Evolutionary conservation across 2,329 filamentous ascomycete genomes (phyloP).

Genomic region (Colletotrichum sp.): DNA sequence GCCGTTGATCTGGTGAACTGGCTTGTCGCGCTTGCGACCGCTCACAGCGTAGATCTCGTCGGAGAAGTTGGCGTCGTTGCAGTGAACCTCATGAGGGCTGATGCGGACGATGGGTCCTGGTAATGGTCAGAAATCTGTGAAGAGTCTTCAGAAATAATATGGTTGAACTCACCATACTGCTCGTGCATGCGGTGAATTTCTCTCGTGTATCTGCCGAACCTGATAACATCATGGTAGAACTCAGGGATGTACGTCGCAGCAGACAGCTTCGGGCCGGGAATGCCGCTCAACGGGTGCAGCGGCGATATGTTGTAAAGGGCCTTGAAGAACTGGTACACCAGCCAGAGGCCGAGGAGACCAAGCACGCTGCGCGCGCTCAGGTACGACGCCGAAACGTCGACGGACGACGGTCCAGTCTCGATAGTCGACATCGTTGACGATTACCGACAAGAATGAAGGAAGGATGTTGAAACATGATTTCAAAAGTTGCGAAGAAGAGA

Average conservation of each 20-base stretch:
- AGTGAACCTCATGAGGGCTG: constrained; percentile 44
- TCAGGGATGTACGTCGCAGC: constrained; percentile 41
- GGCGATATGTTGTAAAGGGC: constrained; percentile 41
- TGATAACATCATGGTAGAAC: constrained; percentile 41
- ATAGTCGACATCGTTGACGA: not conserved
- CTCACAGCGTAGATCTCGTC: constrained; percentile 43
- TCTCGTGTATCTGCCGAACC: constrained; percentile 37
- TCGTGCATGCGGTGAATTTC: constrained; percentile 40
- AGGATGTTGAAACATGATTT: not conserved
- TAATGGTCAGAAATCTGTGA: not conserved
- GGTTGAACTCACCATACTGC: constrained; percentile 34
- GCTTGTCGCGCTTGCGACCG: constrained; percentile 21
- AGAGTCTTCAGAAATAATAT: not conserved
- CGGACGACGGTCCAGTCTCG: not conserved
- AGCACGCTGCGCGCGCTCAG: not conserved
- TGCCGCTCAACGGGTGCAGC: constrained; percentile 39
- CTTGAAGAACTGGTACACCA: constrained; percentile 32
- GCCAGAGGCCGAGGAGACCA: constrained; percentile 28
- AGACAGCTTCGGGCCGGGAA: constrained; percentile 42
- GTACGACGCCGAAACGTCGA: constrained; percentile 4
- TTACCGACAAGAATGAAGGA: not conserved
- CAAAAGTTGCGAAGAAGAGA: not conserved
- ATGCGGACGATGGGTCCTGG: constrained; percentile 42
- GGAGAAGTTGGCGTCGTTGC: constrained; percentile 36
- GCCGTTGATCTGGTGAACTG: constrained; percentile 22